A percentile compares a stretch with the other conserved stretches of the same genome.
These are phyloP conservation scores for Dendrobium chrysotoxum DNA, from an alignment of 106 monocot genomes.

Conservation along the genomic window DNA sequence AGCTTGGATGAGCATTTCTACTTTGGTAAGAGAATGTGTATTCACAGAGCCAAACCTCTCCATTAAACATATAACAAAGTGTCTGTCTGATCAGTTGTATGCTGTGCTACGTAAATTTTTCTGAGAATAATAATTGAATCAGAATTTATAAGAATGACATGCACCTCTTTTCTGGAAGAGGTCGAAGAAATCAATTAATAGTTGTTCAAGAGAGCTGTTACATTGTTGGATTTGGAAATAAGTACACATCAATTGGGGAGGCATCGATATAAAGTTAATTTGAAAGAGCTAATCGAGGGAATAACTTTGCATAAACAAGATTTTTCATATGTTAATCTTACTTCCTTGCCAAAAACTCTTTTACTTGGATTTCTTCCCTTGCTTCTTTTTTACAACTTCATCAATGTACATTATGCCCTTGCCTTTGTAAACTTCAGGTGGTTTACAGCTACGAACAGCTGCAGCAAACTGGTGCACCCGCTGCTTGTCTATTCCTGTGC, in stretches of 20 bases:
- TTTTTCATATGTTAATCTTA: neutral
- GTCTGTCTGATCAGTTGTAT: no score
- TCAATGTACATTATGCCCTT: constrained; percentile 92
- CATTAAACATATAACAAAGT: no score
- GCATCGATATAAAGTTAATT: neutral
- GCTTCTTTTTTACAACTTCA: constrained; percentile 84
- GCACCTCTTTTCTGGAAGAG: no score
- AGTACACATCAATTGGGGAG: neutral
- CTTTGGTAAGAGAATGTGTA: no score
- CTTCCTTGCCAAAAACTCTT: neutral
- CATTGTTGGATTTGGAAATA: no score
- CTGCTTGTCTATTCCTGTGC: constrained; percentile 85
- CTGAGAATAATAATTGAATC: no score
- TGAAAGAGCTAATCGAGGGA: neutral
- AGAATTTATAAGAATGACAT: no score
- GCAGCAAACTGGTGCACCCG: constrained; percentile 87
- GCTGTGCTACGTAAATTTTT: no score
- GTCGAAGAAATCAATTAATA: no score
- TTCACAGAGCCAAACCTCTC: no score
- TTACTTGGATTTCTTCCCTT: constrained; percentile 85
- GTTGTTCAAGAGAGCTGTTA: no score
- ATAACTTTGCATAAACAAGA: neutral
- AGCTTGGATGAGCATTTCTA: no score
- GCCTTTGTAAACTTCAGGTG: constrained; percentile 93
- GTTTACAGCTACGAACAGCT: constrained; percentile 73